phyloP scores from a whole-genome alignment of 345 rosid species.

The Rhodamnia argentea region DNA sequence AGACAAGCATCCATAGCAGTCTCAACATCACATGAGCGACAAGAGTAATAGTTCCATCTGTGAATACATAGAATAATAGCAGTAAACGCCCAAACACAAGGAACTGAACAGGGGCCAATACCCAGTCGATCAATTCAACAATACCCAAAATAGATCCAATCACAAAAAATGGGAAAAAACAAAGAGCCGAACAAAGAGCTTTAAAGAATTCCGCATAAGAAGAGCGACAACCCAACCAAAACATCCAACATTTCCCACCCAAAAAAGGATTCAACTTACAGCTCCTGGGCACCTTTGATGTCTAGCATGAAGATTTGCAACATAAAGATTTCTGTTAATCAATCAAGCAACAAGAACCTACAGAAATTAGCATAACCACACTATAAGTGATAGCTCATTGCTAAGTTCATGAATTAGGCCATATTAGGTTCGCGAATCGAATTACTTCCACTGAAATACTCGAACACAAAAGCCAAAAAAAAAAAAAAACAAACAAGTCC shows the following conservation, averaged over 20 bases:
- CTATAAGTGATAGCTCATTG: no score
- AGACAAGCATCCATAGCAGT: background rate
- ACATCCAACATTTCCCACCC: background rate
- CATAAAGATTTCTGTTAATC: no score
- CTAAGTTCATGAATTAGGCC: no score
- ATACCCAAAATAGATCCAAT: no score
- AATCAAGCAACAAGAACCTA: no score
- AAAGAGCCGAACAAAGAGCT: background rate
- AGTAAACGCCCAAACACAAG: background rate
- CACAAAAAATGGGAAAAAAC: no score
- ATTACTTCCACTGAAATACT: no score
- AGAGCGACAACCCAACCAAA: background rate
- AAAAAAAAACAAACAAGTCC: no score
- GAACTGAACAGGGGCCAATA: background rate
- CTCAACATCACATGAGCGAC: background rate
- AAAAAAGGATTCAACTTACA: constrained; percentile 1
- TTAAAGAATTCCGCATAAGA: background rate
- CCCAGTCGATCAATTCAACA: background rate
- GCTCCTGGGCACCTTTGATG: constrained; percentile 35
- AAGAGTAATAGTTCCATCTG: background rate
- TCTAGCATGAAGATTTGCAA: constrained; percentile 33
- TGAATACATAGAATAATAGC: background rate
- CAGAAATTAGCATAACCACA: no score
- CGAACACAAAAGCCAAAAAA: no score
- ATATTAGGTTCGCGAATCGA: no score